A percentile compares a stretch with the other conserved stretches of the same genome.
Conservation (phyloP, 1,284 basidiomycete species). For the Ganoderma lucidum region DNA sequence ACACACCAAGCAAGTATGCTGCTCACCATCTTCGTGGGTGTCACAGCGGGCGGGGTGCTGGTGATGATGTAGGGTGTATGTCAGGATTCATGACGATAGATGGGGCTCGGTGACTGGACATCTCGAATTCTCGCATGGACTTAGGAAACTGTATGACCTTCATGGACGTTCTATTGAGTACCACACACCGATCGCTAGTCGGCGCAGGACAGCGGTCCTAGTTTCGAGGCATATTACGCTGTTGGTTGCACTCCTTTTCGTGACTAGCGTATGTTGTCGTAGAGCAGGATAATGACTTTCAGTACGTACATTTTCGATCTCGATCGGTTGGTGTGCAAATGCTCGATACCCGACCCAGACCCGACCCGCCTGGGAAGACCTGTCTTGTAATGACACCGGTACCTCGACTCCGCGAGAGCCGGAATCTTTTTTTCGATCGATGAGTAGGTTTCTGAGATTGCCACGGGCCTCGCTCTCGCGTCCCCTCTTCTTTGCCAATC, state of each 20-base stretch:
- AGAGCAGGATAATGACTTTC: constrained; percentile 22
- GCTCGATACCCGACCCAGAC: background rate
- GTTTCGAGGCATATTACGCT: constrained; percentile 6
- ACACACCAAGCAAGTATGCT: constrained; percentile 50
- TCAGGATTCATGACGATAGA: constrained; percentile 13
- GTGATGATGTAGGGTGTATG: constrained; percentile 48
- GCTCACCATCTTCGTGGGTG: constrained; percentile 49
- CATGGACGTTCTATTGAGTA: constrained; percentile 29
- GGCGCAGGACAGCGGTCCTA: constrained; percentile 16
- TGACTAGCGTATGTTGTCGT: constrained; percentile 12
- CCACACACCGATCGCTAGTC: constrained; percentile 20
- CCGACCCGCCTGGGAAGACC: constrained; percentile 5
- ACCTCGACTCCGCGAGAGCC: constrained; percentile 23
- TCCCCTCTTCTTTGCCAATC: background rate
- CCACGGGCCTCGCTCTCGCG: constrained; percentile 1
- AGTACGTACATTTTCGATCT: constrained; percentile 13
- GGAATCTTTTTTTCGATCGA: constrained; percentile 20
- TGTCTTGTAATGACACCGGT: background rate
- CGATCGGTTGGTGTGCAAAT: constrained; percentile 1
- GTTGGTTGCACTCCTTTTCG: constrained; percentile 9
- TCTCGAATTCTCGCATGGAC: constrained; percentile 28
- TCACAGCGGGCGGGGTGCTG: constrained; percentile 56
- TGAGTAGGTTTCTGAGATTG: constrained; percentile 9
- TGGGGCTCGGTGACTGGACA: constrained; percentile 21
- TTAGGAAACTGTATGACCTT: constrained; percentile 29